Evolutionary conservation across 805 yeast genomes (phyloP).

Genomic region (Tetrapisispora pingtungensis): DNA sequence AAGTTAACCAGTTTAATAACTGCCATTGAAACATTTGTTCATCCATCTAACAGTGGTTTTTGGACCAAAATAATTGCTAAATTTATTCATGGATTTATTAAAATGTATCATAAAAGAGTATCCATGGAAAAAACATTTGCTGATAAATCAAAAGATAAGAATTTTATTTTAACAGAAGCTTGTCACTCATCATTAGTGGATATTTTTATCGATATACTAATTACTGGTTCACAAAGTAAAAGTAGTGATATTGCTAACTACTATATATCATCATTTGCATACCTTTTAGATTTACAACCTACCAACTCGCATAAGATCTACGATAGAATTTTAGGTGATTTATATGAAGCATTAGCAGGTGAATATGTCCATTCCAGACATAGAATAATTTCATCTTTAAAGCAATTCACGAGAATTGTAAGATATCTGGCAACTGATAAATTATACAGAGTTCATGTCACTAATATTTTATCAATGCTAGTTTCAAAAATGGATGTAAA

Average conservation of each 20-base stretch:
- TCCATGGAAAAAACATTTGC: constrained; percentile 35
- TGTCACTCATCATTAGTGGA: constrained; percentile 29
- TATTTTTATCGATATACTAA: constrained; percentile 40
- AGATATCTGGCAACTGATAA: constrained; percentile 56
- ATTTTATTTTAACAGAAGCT: constrained; percentile 22
- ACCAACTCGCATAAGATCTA: constrained; percentile 32
- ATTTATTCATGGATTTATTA: constrained; percentile 46
- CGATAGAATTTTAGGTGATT: constrained; percentile 49
- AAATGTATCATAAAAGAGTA: constrained; percentile 47
- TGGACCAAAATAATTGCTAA: constrained; percentile 68
- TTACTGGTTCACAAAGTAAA: constrained; percentile 69
- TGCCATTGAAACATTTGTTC: constrained; percentile 68
- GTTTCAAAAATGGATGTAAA: constrained; percentile 82
- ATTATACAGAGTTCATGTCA: constrained; percentile 61
- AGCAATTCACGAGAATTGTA: constrained; percentile 51
- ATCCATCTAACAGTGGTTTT: constrained; percentile 78
- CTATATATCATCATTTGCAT: constrained; percentile 46
- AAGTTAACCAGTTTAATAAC: constrained; percentile 45
- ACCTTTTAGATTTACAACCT: constrained; percentile 54
- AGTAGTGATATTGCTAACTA: constrained; percentile 42
- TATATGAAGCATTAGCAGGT: constrained; percentile 60
- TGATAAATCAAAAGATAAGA: constrained; percentile 8
- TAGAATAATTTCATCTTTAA: constrained; percentile 61
- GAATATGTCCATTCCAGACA: constrained; percentile 66
- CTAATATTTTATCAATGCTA: constrained; percentile 57